Evolutionary conservation across 352 stramenopile genomes (phyloP), one percentile per base, ranked within the genome.

Genomic region (Halophytophthora polymorphica): DNA sequence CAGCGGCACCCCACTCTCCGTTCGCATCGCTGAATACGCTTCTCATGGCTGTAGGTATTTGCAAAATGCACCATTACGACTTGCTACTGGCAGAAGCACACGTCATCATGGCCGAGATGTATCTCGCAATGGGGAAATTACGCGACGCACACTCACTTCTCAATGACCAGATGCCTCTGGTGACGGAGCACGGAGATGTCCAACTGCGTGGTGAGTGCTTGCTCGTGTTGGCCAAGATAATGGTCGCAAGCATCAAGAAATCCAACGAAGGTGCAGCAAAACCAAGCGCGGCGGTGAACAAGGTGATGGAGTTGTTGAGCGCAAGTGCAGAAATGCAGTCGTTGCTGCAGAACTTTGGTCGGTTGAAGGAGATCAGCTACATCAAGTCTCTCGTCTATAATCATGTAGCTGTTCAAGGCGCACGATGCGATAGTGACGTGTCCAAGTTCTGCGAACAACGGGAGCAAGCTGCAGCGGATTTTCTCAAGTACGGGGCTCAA

Each of bases 161-260:
- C 13, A 61, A 75, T 7, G 58, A 77, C 17, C 72, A 89, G 39
- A 88, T 89, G 76, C 50, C 72, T 13, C 25, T 88, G 13, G 66
- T 85, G n/a, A 77, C 83, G 54, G 78, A 91, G 34, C 68, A 88
- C 47, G 78, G 78, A 15, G 71, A 58, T 23, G 57, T 88, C 28
- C 46, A 76, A 48, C 17, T 89, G 12, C 76, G 75, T 15, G 78
- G 69, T 10, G 70, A 90, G 33, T 74, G 69, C 5, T 57, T 85
- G 25, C 55, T 90, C 0, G 29, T 88, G 28, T 51, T 90, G 19
- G 77, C 75, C 0, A 90, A 88, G 35, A 69, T 58, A 5, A 62
- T 59, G 35, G 46, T 90, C 21, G 67, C 68, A 29, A 68, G 50
- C 38, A 56, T 61, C 14, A 69, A 64, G 34, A 51, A 48, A 41